Evolutionary conservation across 2,329 filamentous ascomycete genomes (phyloP).

Genomic region (Diaporthe citri): DNA sequence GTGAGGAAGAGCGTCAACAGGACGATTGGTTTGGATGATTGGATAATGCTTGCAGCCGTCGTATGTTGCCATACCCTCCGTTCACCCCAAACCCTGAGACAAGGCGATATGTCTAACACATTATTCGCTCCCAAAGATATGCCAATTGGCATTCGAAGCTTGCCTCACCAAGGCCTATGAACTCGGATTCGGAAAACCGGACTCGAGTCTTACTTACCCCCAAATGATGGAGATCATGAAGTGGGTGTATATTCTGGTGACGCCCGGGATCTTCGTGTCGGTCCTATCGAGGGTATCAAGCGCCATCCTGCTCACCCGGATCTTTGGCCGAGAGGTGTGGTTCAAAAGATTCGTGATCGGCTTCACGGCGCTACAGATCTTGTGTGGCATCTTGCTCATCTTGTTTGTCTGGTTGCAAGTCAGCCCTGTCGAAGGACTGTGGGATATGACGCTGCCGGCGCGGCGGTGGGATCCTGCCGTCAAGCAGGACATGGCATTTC

Average conservation of each 20-base stretch:
- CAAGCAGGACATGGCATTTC: neutral
- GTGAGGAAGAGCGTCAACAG: neutral
- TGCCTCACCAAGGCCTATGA: neutral
- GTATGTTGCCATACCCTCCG: neutral
- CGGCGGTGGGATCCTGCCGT: neutral
- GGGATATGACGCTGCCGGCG: neutral
- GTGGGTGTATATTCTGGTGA: neutral
- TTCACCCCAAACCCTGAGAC: neutral
- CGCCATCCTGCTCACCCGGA: neutral
- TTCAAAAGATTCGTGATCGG: constrained; percentile 2
- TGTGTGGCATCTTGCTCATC: neutral
- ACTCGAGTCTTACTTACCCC: constrained; percentile 18
- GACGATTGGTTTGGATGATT: neutral
- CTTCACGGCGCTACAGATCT: neutral
- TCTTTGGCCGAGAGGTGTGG: neutral
- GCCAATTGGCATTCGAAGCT: constrained; percentile 23
- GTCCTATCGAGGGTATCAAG: neutral
- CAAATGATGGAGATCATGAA: constrained; percentile 16
- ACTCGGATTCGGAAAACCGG: constrained; percentile 40
- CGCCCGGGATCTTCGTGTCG: constrained; percentile 4
- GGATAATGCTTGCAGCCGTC: neutral
- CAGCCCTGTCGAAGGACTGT: neutral
- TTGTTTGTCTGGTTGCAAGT: neutral
- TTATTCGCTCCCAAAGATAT: neutral
- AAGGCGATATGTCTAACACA: neutral